A percentile compares a stretch with the other conserved stretches of the same genome.
Evolutionary conservation across 129 eudicot genomes (phyloP).

Genomic region (Erigeron canadensis): DNA sequence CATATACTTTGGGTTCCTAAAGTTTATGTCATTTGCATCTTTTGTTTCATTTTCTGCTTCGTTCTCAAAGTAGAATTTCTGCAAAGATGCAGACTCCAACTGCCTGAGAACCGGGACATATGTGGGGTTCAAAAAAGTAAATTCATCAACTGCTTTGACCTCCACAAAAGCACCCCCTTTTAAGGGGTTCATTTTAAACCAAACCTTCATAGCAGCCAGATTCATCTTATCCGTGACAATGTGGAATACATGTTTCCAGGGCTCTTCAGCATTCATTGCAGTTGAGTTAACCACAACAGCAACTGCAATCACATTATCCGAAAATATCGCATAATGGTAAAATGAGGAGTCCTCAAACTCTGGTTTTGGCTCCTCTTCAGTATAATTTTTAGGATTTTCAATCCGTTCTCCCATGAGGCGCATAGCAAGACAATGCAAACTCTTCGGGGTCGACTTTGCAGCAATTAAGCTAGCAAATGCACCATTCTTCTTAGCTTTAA

Average conservation of each 20-base stretch:
- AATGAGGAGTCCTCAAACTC: slow-evolving; percentile 80
- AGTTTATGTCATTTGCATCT: slow-evolving; percentile 57
- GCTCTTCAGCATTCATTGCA: slow-evolving; percentile 72
- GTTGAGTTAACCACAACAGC: slow-evolving; percentile 88
- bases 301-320: slow-evolving; percentile 91
- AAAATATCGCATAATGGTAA: slow-evolving; percentile 85
- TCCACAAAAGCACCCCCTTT: slow-evolving; percentile 81
- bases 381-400: slow-evolving; percentile 63
- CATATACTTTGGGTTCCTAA: slow-evolving; percentile 60
- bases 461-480: slow-evolving; percentile 83
- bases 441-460: slow-evolving; percentile 90
- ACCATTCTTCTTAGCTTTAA: slow-evolving; percentile 82
- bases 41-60: slow-evolving; percentile 63
- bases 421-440: slow-evolving; percentile 97
- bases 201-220: slow-evolving; percentile 85
- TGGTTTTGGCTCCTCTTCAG: slow-evolving; percentile 71
- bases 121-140: slow-evolving; percentile 60
- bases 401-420: slow-evolving; percentile 88
- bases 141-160: slow-evolving; percentile 70
- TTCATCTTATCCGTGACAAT: slow-evolving; percentile 83
- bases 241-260: slow-evolving; percentile 92
- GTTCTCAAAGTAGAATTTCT: slow-evolving; percentile 63
- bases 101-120: slow-evolving; percentile 81
- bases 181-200: slow-evolving; percentile 83
- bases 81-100: slow-evolving; percentile 48